Evolutionary conservation across 148 eudicot genomes (phyloP), one percentile per base, ranked within the genome.

Genomic region (Chenopodium quinoa): DNA sequence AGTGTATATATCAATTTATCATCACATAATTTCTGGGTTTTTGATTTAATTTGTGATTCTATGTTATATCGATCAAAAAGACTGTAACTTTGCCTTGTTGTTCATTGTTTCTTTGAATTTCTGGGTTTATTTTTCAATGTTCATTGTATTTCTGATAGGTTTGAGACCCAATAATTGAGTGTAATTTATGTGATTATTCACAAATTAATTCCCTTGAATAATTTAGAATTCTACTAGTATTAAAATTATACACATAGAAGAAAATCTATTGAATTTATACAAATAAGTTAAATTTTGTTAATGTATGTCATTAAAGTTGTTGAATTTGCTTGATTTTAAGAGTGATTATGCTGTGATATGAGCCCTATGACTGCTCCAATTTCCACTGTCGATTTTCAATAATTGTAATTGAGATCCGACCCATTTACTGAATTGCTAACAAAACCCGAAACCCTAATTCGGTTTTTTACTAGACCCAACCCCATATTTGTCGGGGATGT

Each of bases 371-470:
- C 22, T 22, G 74, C 23, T 40, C 11, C 20, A 2, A 40, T 73
- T 60, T 40, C 10, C 48, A 29, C 40, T 19, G 58, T 71, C 65
- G 31, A 80, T 47, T 6, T 64, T 75, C 52, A 8, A 27, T 74
- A 20, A 23, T 48, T 66, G 9, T 17, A 29, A 67, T 1, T 48
- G 62, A 68, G 81, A 78, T 31, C 75, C 75, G 14, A 79, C 75
- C 81, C 68, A 7, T 0, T 62, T 13, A 79, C 23, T 22, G 3
- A 20, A 25, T 65, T 78, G 37, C 29, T 31, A 13, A 16, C 11
- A 71, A 79, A 9, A 2, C 16, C 12, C 10, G 7, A 46, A 79
- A 70, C 37, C 65, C 66, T 14, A 7, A 27, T n/a, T 69, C 11
- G 19, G 0, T 71, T 71, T 79, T 46, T 2, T 16, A 22, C 13